phyloP scores from a whole-genome alignment of 352 stramenopile species.

The Pythium aquatile region DNA sequence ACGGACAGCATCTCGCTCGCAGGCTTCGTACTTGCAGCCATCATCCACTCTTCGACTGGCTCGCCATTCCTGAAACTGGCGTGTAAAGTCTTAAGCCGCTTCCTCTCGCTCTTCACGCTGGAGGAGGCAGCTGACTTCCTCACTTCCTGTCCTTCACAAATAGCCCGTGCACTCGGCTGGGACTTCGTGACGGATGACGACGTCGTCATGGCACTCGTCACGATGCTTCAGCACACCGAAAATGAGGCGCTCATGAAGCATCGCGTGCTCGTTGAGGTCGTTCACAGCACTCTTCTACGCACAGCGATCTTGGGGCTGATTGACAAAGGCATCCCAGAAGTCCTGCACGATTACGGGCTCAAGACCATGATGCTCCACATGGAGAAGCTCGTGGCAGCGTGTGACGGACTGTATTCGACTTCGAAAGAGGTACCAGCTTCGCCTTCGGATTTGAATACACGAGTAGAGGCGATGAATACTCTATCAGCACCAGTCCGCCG shows the following conservation, averaged over 20 bases:
- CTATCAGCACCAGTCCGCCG: not conserved
- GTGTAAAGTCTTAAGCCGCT: conserved; percentile 19
- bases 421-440: not conserved
- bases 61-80: conserved; percentile 18
- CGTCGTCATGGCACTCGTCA: conserved; percentile 20
- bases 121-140: conserved; percentile 16
- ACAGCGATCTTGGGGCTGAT: conserved; percentile 32
- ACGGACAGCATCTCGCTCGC: conserved; percentile 16
- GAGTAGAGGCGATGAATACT: not conserved
- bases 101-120: conserved; percentile 22
- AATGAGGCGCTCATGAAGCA: conserved; percentile 26
- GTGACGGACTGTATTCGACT: not conserved
- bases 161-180: conserved; percentile 22
- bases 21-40: conserved; percentile 19
- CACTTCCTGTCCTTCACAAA: conserved; percentile 8
- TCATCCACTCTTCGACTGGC: not conserved
- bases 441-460: not conserved
- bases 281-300: conserved; percentile 28
- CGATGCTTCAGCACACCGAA: conserved; percentile 23
- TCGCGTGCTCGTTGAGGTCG: conserved; percentile 23
- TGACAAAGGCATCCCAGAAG: conserved; percentile 29
- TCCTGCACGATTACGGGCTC: conserved; percentile 29
- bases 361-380: conserved; percentile 22
- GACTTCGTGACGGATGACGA: not conserved
- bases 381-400: conserved; percentile 7